Conservation (phyloP, 1,139 yeast species). For the Magnusiomyces ingens region DNA sequence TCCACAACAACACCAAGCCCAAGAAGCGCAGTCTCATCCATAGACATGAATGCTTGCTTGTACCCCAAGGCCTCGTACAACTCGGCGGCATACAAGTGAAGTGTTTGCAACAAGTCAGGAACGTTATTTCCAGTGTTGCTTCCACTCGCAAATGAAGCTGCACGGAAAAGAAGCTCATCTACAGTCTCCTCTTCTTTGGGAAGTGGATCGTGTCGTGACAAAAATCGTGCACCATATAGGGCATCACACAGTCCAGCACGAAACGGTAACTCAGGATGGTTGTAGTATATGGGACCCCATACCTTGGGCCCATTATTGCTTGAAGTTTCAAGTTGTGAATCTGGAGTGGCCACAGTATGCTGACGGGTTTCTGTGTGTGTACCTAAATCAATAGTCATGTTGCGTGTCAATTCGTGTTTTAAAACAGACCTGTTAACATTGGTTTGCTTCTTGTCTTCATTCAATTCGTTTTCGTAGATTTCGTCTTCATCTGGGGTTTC, state of each 20-base stretch:
- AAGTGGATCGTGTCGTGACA: no score
- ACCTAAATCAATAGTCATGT: no score
- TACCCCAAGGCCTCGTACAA: constrained; percentile 14
- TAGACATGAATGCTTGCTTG: constrained; percentile 15
- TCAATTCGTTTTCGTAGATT: no score
- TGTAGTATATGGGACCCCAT: not conserved
- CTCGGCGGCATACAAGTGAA: constrained; percentile 24
- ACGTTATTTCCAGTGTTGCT: not conserved
- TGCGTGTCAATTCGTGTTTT: no score
- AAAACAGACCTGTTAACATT: no score
- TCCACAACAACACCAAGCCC: constrained; percentile 33
- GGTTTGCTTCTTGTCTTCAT: no score
- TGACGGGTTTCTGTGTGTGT: no score
- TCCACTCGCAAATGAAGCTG: no score
- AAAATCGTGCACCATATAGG: not conserved
- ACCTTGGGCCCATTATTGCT: not conserved
- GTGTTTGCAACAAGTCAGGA: constrained; percentile 21
- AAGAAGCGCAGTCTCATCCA: constrained; percentile 31
- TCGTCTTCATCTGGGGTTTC: no score
- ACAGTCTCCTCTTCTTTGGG: not conserved
- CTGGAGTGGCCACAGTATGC: no score
- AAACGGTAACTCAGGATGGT: not conserved
- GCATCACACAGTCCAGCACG: not conserved
- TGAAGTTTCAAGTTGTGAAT: no score
- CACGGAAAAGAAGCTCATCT: no score